Percentiles rank a stretch among this genome's conserved stretches.
phyloP scores from a whole-genome alignment of 208 protist species.

The Crithidia sp. region DNA sequence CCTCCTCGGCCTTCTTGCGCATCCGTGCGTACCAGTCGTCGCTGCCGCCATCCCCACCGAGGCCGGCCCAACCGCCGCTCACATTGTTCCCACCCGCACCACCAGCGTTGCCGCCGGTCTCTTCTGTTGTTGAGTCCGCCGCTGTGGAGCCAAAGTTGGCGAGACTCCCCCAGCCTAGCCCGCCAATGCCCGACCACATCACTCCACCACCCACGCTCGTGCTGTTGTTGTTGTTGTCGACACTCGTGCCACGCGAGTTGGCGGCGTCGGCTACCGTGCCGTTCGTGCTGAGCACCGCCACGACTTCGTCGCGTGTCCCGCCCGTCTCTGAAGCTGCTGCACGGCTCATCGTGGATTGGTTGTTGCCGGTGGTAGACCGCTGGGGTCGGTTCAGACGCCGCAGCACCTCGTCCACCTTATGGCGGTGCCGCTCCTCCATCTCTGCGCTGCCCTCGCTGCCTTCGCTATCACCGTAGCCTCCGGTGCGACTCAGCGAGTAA shows the following conservation, averaged over 20 bases:
- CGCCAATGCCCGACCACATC: slow-evolving; percentile 23
- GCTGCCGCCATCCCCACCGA: slow-evolving; percentile 44
- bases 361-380: slow-evolving; percentile 19
- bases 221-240: slow-evolving; percentile 25
- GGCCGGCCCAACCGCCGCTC: slow-evolving; percentile 37
- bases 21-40: slow-evolving; percentile 75
- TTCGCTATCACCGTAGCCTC: slow-evolving; percentile 12
- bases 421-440: slow-evolving; percentile 29
- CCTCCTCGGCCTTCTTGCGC: slow-evolving; percentile 45
- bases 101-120: slow-evolving; percentile 6
- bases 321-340: slow-evolving; percentile 9
- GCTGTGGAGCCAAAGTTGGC: slow-evolving; percentile 11
- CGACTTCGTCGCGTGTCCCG: background rate
- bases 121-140: slow-evolving; percentile 1
- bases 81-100: background rate
- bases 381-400: slow-evolving; percentile 23
- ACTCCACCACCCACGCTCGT: background rate
- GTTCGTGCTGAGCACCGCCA: slow-evolving; percentile 3
- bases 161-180: slow-evolving; percentile 20
- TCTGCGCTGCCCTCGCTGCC: slow-evolving; percentile 16
- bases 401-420: slow-evolving; percentile 32
- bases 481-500: slow-evolving; percentile 30
- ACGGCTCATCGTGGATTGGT: slow-evolving; percentile 11
- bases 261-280: background rate
- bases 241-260: background rate